A percentile compares a stretch with the other conserved stretches of the same genome.
Conservation (phyloP, 2,329 filamentous ascomycete genomes). For the Seiridium cupressi region DNA sequence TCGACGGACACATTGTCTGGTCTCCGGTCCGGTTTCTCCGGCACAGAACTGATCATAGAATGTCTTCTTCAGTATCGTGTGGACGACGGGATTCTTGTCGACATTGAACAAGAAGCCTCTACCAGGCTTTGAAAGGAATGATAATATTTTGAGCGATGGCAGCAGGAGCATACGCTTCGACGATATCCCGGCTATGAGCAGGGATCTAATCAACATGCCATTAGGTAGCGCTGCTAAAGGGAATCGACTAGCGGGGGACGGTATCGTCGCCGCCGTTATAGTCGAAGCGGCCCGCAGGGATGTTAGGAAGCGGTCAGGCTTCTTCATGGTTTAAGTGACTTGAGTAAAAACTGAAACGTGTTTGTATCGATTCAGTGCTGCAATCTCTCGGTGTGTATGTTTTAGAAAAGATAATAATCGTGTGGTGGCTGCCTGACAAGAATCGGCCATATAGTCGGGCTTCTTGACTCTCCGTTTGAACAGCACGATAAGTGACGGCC, state of each 20-base stretch:
- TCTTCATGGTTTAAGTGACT: not conserved
- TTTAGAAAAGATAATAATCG: not conserved
- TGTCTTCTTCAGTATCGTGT: slow-evolving; percentile 45
- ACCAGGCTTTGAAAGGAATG: slow-evolving; percentile 34
- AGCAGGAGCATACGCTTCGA: slow-evolving; percentile 39
- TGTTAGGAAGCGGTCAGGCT: not conserved
- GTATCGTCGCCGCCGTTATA: not conserved
- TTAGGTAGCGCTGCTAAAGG: slow-evolving; percentile 29
- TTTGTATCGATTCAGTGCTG: not conserved
- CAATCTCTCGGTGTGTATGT: not conserved
- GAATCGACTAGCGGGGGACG: slow-evolving; percentile 18
- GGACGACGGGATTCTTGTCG: slow-evolving; percentile 48
- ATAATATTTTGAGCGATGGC: slow-evolving; percentile 33
- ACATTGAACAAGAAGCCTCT: slow-evolving; percentile 36
- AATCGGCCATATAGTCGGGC: not conserved
- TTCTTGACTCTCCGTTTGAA: not conserved
- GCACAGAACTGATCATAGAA: slow-evolving; percentile 57
- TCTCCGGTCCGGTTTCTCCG: slow-evolving; percentile 46
- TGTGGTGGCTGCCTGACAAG: not conserved
- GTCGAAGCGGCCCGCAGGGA: not conserved
- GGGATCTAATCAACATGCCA: slow-evolving; percentile 34
- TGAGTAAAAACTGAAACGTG: not conserved
- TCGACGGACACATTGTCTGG: slow-evolving; percentile 39
- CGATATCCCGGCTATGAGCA: slow-evolving; percentile 43
- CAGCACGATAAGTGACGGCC: no score